These are phyloP conservation scores for Primulina eburnea DNA, from an alignment of 257 asterid species.

Conservation along the genomic window DNA sequence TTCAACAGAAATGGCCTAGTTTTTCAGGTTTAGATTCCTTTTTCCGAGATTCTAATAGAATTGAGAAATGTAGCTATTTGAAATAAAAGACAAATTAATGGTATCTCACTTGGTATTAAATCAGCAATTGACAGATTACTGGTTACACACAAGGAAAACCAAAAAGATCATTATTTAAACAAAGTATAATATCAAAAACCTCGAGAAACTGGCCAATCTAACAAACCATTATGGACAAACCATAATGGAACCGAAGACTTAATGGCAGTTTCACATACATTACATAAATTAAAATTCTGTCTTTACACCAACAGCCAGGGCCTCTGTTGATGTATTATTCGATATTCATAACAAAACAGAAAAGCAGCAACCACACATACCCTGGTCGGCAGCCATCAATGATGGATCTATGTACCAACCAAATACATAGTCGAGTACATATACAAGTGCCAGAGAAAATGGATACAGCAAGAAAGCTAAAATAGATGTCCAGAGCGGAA, in stretches of 20 bases:
- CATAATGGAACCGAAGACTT: neutral
- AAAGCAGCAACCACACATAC: neutral
- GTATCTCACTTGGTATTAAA: neutral
- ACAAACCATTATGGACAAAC: neutral
- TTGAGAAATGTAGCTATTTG: neutral
- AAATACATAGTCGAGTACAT: constrained; percentile 73
- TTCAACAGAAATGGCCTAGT: neutral
- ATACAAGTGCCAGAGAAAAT: constrained; percentile 74
- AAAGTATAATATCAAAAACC: neutral
- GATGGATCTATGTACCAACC: constrained; percentile 70
- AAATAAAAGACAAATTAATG: neutral
- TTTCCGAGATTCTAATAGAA: neutral
- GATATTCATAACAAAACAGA: neutral
- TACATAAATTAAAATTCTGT: neutral
- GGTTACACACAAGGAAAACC: neutral
- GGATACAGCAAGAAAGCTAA: constrained; percentile 78
- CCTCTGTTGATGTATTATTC: neutral
- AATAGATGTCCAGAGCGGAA: constrained; percentile 76
- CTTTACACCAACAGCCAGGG: neutral
- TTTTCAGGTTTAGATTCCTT: neutral
- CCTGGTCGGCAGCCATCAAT: neutral
- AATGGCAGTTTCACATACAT: neutral
- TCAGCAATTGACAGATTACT: neutral
- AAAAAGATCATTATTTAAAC: no score
- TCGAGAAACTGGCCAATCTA: neutral